Conservation (phyloP, 1,139 yeast genomes). For the Kurtzmaniella quercitrusa region DNA sequence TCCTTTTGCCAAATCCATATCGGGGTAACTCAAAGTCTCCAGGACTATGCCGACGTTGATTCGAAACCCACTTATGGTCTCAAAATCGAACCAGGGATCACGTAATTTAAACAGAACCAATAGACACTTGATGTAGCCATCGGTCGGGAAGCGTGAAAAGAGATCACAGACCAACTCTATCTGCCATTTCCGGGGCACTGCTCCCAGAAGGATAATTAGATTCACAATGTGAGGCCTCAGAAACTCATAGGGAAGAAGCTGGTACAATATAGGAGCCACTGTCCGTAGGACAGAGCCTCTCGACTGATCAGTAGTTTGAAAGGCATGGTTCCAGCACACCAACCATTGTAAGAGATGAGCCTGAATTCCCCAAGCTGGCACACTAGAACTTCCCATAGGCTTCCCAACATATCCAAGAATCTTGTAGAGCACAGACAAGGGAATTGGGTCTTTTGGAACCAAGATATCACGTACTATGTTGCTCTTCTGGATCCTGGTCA, state of each 20-base stretch:
- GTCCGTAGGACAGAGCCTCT: constrained; percentile 10
- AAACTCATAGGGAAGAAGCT: constrained; percentile 29
- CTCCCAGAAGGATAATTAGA: constrained; percentile 19
- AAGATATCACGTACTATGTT: background rate
- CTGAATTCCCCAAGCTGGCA: constrained; percentile 15
- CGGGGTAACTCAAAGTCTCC: constrained; percentile 14
- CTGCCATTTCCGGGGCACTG: constrained; percentile 23
- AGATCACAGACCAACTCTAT: constrained; percentile 30
- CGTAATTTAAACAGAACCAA: constrained; percentile 20
- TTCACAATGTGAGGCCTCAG: constrained; percentile 28
- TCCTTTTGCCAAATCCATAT: constrained; percentile 10
- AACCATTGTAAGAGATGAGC: constrained; percentile 28
- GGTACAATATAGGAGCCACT: constrained; percentile 25
- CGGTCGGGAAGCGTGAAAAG: constrained; percentile 30
- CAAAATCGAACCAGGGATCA: constrained; percentile 20
- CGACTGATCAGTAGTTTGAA: constrained; percentile 17
- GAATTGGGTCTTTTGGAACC: background rate
- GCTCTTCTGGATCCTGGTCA: background rate
- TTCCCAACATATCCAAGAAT: constrained; percentile 5
- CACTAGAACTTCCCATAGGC: constrained; percentile 4
- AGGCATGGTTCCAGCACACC: constrained; percentile 22
- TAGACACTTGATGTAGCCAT: constrained; percentile 23
- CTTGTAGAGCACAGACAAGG: background rate
- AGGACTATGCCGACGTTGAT: constrained; percentile 10
- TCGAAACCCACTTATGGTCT: constrained; percentile 6